Conservation (phyloP, 1,139 yeast genomes). For the Saccharomyces pastorianus region DNA sequence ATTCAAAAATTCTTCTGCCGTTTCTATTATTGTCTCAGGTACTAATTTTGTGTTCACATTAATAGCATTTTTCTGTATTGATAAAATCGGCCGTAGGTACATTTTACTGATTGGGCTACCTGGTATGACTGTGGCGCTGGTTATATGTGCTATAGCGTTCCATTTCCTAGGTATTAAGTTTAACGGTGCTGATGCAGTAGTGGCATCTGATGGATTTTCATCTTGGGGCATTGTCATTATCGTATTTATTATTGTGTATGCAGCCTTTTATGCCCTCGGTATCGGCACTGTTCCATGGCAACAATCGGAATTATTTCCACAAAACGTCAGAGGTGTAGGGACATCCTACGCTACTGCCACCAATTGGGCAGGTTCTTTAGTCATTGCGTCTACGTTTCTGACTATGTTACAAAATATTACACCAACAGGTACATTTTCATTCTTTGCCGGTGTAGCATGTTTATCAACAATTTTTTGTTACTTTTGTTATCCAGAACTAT, state of each 20-base stretch:
- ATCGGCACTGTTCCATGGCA: constrained; percentile 98
- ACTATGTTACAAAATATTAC: constrained; percentile 91
- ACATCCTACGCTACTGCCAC: constrained; percentile 87
- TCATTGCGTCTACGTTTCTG: constrained; percentile 82
- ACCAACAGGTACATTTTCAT: constrained; percentile 88
- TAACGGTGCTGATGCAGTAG: constrained; percentile 38
- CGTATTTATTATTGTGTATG: constrained; percentile 75
- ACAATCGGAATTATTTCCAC: constrained; percentile 89
- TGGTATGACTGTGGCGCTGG: constrained; percentile 68
- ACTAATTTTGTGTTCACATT: constrained; percentile 82
- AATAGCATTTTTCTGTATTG: constrained; percentile 76
- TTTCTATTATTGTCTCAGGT: constrained; percentile 86
- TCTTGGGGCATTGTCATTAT: constrained; percentile 87
- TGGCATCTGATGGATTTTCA: constrained; percentile 41
- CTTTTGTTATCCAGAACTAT: constrained; percentile 85
- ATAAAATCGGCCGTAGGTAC: constrained; percentile 75
- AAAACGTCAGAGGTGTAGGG: constrained; percentile 86
- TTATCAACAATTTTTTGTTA: constrained; percentile 64
- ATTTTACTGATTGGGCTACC: constrained; percentile 70
- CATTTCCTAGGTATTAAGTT: constrained; percentile 64
- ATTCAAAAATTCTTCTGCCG: constrained; percentile 78
- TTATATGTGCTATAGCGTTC: constrained; percentile 80
- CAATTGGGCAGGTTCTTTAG: constrained; percentile 92
- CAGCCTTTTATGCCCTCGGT: constrained; percentile 86
- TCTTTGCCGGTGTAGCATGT: constrained; percentile 75